Evolutionary conservation across 441 rosid genomes (phyloP), one percentile per base, ranked within the genome.

Genomic region (Pelargonium citronellum): DNA sequence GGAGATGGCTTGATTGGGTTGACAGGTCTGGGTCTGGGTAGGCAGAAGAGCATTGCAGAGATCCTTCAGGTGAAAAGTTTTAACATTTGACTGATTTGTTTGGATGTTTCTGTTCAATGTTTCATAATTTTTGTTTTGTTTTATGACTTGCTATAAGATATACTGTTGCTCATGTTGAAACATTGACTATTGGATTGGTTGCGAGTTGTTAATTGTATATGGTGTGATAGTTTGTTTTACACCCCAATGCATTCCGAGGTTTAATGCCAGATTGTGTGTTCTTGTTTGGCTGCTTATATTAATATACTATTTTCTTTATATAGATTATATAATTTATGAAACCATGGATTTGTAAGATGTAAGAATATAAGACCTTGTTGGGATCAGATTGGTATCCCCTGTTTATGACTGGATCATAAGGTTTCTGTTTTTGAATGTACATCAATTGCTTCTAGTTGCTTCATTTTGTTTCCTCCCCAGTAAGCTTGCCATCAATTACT

Each of bases 1-100:
- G 89, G 86, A 58, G 88, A 89, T 78, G 91, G 89, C 62, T 79
- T 87, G 79, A 87, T 87, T 70, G 94, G 91, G 13, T 81, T 88
- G 77, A 82, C 86, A 2, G 87, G 87, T 15, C 58, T 81, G n/a
- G 92, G 85, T 34, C 74, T 86, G 20, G 92, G 78, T 37, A 82
- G 87, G 81, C 85, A 85, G 76, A 87, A 80, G 77, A 89, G 84
- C 77, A 84, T 87, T 63, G 82, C 86, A 10, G 94, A 87, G 79
- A 87, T 87, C 67, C 68, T 85, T 85, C 91, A 89, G 94, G 94
- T 87, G 75, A 78, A 74, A 66, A 53, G 20, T 53, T n/a, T 15
- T 53, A 6, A n/a, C 13, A 49, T 49, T 41, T 67, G 9, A n/a
- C 27, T 39, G 20, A 63, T 69, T 66, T 47, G 41, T 64, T 30